phyloP scores from a whole-genome alignment of 345 rosid species.

The Dipteronia sinensis region DNA sequence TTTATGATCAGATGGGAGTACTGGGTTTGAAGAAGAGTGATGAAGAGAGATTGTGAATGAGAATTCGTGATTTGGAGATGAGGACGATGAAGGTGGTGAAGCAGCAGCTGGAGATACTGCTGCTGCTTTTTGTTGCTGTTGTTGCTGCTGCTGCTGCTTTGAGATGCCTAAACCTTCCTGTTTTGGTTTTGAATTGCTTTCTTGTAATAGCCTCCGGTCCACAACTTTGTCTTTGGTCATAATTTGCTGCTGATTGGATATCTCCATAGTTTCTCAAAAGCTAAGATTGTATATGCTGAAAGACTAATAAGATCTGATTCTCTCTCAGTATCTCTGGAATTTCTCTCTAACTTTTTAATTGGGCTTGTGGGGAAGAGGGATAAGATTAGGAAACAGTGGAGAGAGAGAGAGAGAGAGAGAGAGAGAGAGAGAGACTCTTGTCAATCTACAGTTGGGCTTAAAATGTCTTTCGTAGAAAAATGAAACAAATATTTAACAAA shows the following conservation, averaged over 20 bases:
- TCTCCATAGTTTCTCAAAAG: constrained; percentile 45
- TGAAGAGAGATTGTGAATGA: constrained; percentile 91
- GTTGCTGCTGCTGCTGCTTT: constrained; percentile 15
- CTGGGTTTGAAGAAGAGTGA: constrained; percentile 51
- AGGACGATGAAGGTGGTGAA: constrained; percentile 64
- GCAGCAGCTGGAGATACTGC: background rate
- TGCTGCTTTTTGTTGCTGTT: constrained; percentile 4
- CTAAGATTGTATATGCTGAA: constrained; percentile 11
- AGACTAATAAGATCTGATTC: constrained; percentile 21
- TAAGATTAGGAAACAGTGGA: constrained; percentile 21
- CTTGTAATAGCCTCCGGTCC: constrained; percentile 30
- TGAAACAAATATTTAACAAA: constrained; percentile 27
- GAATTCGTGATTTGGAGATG: constrained; percentile 95
- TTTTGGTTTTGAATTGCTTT: constrained; percentile 39
- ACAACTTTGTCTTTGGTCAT: constrained; percentile 35
- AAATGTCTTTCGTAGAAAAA: constrained; percentile 16
- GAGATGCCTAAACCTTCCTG: constrained; percentile 18
- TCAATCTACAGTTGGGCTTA: constrained; percentile 23
- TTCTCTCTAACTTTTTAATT: constrained; percentile 17
- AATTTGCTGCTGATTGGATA: constrained; percentile 34
- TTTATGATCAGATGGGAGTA: constrained; percentile 21
- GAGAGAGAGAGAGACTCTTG: constrained; percentile 1
- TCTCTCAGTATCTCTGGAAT: constrained; percentile 18
- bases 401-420: no score
- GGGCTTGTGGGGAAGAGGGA: constrained; percentile 7